Evolutionary conservation across 139 green algal species (phyloP), one percentile per base, ranked within the genome.

Genomic region (Zygnema circumcarinatum): DNA sequence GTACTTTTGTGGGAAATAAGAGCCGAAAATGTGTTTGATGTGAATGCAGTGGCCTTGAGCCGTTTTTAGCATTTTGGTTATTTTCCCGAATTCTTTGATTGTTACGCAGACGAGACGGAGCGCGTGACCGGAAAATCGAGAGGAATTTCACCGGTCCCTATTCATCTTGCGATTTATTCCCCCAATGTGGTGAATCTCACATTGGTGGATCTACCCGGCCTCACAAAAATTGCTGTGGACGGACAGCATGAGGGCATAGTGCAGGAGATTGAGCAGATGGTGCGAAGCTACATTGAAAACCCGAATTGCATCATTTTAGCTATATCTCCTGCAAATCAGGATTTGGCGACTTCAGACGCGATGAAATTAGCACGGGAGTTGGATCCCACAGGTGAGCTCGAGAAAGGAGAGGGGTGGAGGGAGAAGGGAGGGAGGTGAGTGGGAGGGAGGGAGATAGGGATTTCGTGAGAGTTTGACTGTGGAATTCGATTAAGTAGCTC

Each of bases 171-270:
- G 33, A 94, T 99, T 35, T 94, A 95, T 79, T 98, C 95, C 0
- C 94, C 95, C 0, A 89, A 97, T 52, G 86, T 90, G 2, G 95
- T 96, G 35, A 97, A 96, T 84, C 90, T 99, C n/a, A 98, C 96
- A 0, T 90, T 99, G 81, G 95, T 99, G 32, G 96, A 99, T 85
- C 98, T 99, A 94, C 96, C 96, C 81, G 95, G 96, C 67, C 88
- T 98, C 42, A 99, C 96, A 33, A 99, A 98, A 92, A 94, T 98
- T 72, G 94, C 96, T 38, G 98, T 98, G 38, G 83, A 88, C 1
- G 83, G 83, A 29, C 83, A 88, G 31, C 72, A 53, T 31, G 83
- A 88, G 38, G 69, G 72, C 38, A 99, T 99, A 74, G 96, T 99
- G 72, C 82, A 93, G 67, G 96, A 98, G 38, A 94, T 99, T 73